Base-by-base conservation (phyloP, 805 yeast genomes). In the Sugiyamaella boreocaroliniensis region DNA sequence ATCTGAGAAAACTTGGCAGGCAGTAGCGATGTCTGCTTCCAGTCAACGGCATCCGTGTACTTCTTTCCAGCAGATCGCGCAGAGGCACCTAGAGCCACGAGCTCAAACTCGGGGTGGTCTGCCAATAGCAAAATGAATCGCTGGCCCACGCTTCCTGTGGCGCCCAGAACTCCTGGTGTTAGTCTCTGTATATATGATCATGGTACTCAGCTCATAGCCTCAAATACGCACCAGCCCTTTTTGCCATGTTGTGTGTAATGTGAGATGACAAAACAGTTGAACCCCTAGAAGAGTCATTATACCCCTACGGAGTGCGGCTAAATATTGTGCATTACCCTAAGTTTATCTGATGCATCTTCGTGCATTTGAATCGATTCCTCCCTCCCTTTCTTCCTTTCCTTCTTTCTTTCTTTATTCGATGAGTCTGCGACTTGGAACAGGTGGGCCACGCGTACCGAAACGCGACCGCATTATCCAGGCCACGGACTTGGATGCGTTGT, bases 121-220 rank as follows among this genome's bases (percentile, higher is more conserved):
- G 89, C 79, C 58, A 93, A 76, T 47, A 93, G 75, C 47, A 92
- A 75, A 56, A 93, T 90, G 68, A 93, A 93, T 62, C 98, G 80
- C 71, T 93, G 99, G 53, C 99, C 99, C 40, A 93, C 99, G 43
- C 95, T 83, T 50, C 99, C 99, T 11, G 99, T 92, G 60, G 98
- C 98, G 48, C 99, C 99, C 56, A 92, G 76, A 61, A 93, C 97
- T 75, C 99, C 99, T 60, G 29, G 4, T 32, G 37, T 32, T 32
- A 32, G 37, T 11, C 6, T 4, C 26, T 6, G 6, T 6, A 22
- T 22, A 3, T 22, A 22, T 6, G n/a, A n/a, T 6, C 26, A 32
- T 9, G 11, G 11, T 4, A 32, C 37, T 10, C 5, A 4, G 10
- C n/a, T 10, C n/a, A 32, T 9, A 11, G 8, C 12, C 12, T 11